Conservation (phyloP, 129 eudicot species). For the Helichrysum umbraculigerum region DNA sequence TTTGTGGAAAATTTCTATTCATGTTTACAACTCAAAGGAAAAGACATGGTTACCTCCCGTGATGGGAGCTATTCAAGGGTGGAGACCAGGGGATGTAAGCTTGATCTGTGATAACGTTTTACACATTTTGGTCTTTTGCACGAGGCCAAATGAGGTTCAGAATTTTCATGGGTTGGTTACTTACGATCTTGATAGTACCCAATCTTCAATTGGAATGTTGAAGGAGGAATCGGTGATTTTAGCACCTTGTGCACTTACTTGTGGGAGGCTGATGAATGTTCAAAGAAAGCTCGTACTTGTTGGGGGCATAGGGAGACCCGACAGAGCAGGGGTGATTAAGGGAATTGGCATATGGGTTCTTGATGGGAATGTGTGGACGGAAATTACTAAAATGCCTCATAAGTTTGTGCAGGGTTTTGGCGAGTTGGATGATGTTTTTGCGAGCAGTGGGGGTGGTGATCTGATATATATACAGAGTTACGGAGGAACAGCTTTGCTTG, state of each 20-base stretch:
- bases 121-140: slow-evolving; percentile 43
- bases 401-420: slow-evolving; percentile 42
- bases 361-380: slow-evolving; percentile 39
- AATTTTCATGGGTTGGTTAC: slow-evolving; percentile 39
- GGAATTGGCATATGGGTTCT: slow-evolving; percentile 59
- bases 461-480: slow-evolving; percentile 56
- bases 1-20: slow-evolving; percentile 36
- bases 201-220: slow-evolving; percentile 13
- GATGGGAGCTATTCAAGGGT: slow-evolving; percentile 37
- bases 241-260: slow-evolving; percentile 51
- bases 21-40: slow-evolving; percentile 40
- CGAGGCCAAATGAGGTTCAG: slow-evolving; percentile 26
- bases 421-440: slow-evolving; percentile 58
- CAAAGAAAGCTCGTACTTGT: slow-evolving; percentile 47
- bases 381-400: slow-evolving; percentile 47
- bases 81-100: slow-evolving; percentile 56
- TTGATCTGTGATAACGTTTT: slow-evolving; percentile 39
- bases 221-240: slow-evolving; percentile 29
- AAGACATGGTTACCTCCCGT: slow-evolving; percentile 45
- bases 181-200: slow-evolving; percentile 21
- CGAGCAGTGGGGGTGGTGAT: slow-evolving; percentile 54
- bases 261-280: slow-evolving; percentile 53
- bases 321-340: slow-evolving; percentile 45
- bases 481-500: slow-evolving; percentile 47
- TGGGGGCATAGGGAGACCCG: slow-evolving; percentile 50